Base-by-base conservation (phyloP, 2,329 filamentous ascomycete genomes). In the Aspergillus pseudoglaucus region DNA sequence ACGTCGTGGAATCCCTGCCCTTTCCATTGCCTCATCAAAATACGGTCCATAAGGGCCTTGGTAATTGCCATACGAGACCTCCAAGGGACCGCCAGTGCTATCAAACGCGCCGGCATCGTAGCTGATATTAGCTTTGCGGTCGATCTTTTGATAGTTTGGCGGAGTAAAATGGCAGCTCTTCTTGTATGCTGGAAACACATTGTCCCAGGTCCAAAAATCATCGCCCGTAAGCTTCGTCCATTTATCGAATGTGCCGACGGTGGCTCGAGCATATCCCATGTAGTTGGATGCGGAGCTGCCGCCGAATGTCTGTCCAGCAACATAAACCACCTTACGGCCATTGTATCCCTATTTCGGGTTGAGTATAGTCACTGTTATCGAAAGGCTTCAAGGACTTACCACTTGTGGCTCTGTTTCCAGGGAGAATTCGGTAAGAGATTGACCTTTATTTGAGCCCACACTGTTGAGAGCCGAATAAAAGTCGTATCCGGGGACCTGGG, bases 151-250 rank as follows among this genome's bases (percentile, higher is more conserved):
- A 20, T 20, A 20, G 20, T 20, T 20, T 20, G 20, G 20, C 20
- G 20, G 20, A 20, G 20, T 20, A 20, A 20, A 20, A 20, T 20
- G 20, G 20, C 20, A 20, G 20, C 20, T 20, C 20, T 20, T 20
- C 20, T 20, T 20, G 20, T 20, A 20, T 20, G 20, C 20, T 20
- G 20, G 20, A 20, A 20, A 20, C 20, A 20, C 20, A 20, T 20
- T 20, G 20, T 20, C 20, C 20, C 20, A 20, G 20, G 20, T 20
- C 20, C 20, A 20, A 20, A 20, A n/a, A 33, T 70, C 65, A 1
- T 54, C 62, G 6, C 68, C 65, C 15, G 54, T 47, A 33, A 20
- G 20, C 20, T 68, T 59, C 0, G 66, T 65, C 67, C 67, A 70
- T 42, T 50, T 42, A 41, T 64, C 53, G 42, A 63, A 60, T 4